Evolutionary conservation across 306 rosid species (phyloP).

Genomic region (Pueraria montana): DNA sequence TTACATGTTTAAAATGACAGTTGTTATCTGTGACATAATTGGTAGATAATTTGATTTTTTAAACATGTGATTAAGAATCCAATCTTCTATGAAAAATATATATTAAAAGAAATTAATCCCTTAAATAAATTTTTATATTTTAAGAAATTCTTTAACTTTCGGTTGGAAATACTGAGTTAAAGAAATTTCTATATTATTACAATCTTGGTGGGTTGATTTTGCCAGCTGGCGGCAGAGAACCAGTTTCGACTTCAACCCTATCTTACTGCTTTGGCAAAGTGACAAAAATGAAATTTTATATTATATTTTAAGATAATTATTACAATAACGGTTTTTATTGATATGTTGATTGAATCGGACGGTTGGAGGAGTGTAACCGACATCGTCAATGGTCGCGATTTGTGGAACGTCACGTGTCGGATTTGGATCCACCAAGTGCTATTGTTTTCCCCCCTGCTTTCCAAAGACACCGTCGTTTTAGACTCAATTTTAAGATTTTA

Average conservation of each 20-base stretch:
- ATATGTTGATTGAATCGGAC: neutral
- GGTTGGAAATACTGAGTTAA: too few relatives aligned
- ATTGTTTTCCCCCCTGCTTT: neutral
- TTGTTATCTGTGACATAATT: too few relatives aligned
- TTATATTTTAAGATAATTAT: neutral
- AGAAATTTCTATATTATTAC: too few relatives aligned
- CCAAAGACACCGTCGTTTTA: constrained; percentile 10
- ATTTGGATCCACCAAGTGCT: constrained; percentile 11
- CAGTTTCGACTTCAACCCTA: constrained; percentile 57
- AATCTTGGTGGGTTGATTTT: neutral
- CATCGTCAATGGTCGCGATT: constrained; percentile 26
- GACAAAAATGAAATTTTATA: neutral
- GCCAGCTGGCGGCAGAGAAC: constrained; percentile 55
- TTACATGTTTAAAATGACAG: too few relatives aligned
- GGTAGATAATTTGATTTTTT: too few relatives aligned
- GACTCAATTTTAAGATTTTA: neutral
- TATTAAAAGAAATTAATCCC: too few relatives aligned
- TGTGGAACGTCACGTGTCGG: constrained; percentile 47
- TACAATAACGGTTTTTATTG: neutral
- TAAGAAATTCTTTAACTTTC: too few relatives aligned
- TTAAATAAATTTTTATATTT: too few relatives aligned
- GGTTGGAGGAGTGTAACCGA: constrained; percentile 42
- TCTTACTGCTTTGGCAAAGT: neutral
- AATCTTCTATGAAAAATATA: too few relatives aligned
- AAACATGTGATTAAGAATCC: too few relatives aligned